Conservation (phyloP, 2,329 filamentous ascomycete species). For the Juglanconis sp. region DNA sequence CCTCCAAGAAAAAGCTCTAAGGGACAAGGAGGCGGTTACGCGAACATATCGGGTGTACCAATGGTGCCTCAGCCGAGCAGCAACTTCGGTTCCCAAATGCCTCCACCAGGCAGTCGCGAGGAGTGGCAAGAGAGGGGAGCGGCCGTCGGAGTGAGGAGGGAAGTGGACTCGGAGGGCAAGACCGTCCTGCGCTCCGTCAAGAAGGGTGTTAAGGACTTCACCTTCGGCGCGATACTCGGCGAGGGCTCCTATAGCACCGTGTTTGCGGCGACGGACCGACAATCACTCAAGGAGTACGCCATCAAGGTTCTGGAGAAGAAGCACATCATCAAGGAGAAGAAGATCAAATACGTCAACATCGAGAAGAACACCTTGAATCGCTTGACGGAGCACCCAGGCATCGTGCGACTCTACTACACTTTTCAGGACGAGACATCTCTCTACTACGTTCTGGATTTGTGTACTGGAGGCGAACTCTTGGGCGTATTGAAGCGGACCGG, state of each 20-base stretch:
- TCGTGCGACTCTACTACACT: constrained; percentile 95
- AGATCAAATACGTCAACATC: constrained; percentile 99
- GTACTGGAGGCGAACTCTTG: constrained; percentile 85
- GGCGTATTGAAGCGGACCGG: constrained; percentile 91
- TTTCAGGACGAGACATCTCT: constrained; percentile 96
- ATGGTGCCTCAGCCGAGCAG: constrained; percentile 27
- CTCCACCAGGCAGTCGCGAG: constrained; percentile 63
- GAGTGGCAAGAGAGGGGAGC: constrained; percentile 96
- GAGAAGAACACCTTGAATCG: constrained; percentile 97
- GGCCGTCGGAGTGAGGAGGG: constrained; percentile 77
- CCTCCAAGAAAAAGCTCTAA: constrained; percentile 76
- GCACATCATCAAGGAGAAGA: constrained; percentile 99
- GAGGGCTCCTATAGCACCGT: constrained; percentile 99
- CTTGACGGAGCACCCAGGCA: constrained; percentile 91
- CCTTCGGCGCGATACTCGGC: constrained; percentile 84
- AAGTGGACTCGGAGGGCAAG: constrained; percentile 81
- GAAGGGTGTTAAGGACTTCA: constrained; percentile 96
- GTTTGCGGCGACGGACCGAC: constrained; percentile 84
- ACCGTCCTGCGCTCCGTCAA: constrained; percentile 81
- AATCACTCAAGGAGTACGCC: constrained; percentile 92
- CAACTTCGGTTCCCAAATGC: constrained; percentile 37
- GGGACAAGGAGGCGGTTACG: constrained; percentile 60
- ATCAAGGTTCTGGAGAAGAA: constrained; percentile 98
- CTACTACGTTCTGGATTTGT: constrained; percentile 95
- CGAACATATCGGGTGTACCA: constrained; percentile 42